Base-by-base conservation (phyloP, 2,329 filamentous ascomycete genomes). In the Cercospora sojina region DNA sequence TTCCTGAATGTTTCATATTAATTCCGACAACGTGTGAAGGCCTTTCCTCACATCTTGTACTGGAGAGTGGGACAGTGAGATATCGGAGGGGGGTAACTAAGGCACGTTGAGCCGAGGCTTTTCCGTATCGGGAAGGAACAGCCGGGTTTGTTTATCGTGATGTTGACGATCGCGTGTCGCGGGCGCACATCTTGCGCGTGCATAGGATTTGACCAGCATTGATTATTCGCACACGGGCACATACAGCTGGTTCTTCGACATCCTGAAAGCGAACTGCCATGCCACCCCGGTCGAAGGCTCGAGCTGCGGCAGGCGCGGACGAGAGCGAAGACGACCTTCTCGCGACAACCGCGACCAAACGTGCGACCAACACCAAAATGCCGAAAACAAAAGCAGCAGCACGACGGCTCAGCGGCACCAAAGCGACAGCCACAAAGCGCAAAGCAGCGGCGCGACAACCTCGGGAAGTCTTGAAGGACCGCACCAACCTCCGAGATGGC, bases 401-500 rank as follows among this genome's bases (percentile, higher is more conserved):
- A 73, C 77, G 79, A 72, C 75, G 77, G 62, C 72, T 75, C 31
- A 80, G 78, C 64, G 77, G 75, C 18, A 74, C 70, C 7, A 79
- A 72, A 27, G 56, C 53, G 53, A 66, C 71, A 3, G 77, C 74
- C 3, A 74, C 76, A 8, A 83, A 81, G 74, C 80, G 80, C 27
- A 75, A 75, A 64, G 73, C 75, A n/a, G 67, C 75, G 41, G 70
- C 73, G 16, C 80, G 77, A 67, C 65, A 71, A 41, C 72, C 76
- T 62, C 79, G 81, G 67, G 79, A 79, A 61, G 80, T 76, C 31
- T 72, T 81, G 51, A 78, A 78, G 13, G 82, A 83, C 68, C 75
- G 75, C 61, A 77, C 77, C 18, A 77, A 79, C 56, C 70, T 74
- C 29, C 70, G 64, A 32, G 75, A 78, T 59, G 77, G 70, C n/a